Evolutionary conservation across 768 basidiomycete genomes (phyloP).

Genomic region (Coprinopsis marcescibilis): DNA sequence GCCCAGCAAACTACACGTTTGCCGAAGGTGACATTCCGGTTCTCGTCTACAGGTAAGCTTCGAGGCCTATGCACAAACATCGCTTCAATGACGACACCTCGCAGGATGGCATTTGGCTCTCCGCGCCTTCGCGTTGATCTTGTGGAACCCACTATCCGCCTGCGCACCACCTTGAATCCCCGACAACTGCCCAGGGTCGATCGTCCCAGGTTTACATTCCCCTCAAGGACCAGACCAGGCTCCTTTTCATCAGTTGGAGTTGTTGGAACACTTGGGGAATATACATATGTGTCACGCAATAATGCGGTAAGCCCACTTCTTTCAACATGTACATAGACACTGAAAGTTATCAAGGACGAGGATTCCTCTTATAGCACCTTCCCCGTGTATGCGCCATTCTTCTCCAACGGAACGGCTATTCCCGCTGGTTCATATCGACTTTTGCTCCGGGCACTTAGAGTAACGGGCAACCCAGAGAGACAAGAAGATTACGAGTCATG

Average conservation of each 20-base stretch:
- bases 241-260: constrained; percentile 35
- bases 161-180: constrained; percentile 34
- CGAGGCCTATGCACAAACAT: neutral
- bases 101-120: constrained; percentile 39
- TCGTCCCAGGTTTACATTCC: constrained; percentile 35
- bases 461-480: constrained; percentile 36
- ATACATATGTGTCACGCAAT: constrained; percentile 43
- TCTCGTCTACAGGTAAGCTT: constrained; percentile 29
- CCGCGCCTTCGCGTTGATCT: constrained; percentile 42
- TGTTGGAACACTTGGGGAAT: constrained; percentile 43
- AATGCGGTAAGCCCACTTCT: constrained; percentile 28
- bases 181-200: constrained; percentile 14
- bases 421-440: constrained; percentile 36
- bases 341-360: neutral
- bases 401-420: constrained; percentile 40
- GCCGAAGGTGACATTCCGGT: constrained; percentile 33
- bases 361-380: neutral
- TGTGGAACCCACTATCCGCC: constrained; percentile 34
- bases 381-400: constrained; percentile 25
- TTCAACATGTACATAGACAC: neutral
- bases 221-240: constrained; percentile 14
- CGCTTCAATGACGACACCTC: neutral
- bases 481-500: constrained; percentile 42
- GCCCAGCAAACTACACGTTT: constrained; percentile 41
- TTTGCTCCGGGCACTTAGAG: constrained; percentile 34